Evolutionary conservation across 2,329 filamentous ascomycete species (phyloP).

Genomic region (Didymella exigua): DNA sequence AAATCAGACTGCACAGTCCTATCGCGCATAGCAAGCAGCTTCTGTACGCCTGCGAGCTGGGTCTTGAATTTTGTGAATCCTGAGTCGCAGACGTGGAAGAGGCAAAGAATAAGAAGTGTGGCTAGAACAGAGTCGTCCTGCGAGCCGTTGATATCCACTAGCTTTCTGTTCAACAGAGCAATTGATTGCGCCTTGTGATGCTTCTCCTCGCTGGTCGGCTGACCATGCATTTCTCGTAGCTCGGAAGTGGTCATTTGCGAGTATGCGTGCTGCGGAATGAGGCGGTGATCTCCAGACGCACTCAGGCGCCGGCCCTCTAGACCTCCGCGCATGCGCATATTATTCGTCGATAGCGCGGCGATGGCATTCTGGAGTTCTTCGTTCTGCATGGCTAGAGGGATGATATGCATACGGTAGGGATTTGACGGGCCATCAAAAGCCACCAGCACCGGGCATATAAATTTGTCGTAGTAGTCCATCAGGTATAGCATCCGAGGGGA

Average conservation of each 20-base stretch:
- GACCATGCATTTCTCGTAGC: constrained; percentile 51
- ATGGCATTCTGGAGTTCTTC: constrained; percentile 90
- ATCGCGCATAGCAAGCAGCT: constrained; percentile 79
- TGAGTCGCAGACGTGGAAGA: constrained; percentile 92
- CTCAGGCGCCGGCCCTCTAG: constrained; percentile 55
- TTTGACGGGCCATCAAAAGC: constrained; percentile 84
- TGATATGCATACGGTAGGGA: constrained; percentile 82
- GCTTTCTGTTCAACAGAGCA: constrained; percentile 79
- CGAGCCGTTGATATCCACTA: constrained; percentile 75
- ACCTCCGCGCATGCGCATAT: constrained; percentile 81
- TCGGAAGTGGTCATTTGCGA: constrained; percentile 46
- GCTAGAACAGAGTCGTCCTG: constrained; percentile 86
- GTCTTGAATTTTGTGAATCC: constrained; percentile 92
- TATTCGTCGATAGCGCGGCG: constrained; percentile 86
- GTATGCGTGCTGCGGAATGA: constrained; percentile 47
- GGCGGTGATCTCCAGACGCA: constrained; percentile 35
- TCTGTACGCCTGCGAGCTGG: constrained; percentile 91
- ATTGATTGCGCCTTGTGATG: constrained; percentile 86
- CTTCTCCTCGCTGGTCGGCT: constrained; percentile 76
- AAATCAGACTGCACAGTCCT: constrained; percentile 66
- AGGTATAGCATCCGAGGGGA: constrained; percentile 84
- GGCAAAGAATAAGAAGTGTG: constrained; percentile 83
- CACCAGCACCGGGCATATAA: constrained; percentile 89
- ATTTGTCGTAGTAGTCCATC: constrained; percentile 91
- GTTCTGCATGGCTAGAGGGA: constrained; percentile 77